These are phyloP conservation scores for Tulasnella sp. DNA, from an alignment of 768 basidiomycete species.

Conservation along the genomic window DNA sequence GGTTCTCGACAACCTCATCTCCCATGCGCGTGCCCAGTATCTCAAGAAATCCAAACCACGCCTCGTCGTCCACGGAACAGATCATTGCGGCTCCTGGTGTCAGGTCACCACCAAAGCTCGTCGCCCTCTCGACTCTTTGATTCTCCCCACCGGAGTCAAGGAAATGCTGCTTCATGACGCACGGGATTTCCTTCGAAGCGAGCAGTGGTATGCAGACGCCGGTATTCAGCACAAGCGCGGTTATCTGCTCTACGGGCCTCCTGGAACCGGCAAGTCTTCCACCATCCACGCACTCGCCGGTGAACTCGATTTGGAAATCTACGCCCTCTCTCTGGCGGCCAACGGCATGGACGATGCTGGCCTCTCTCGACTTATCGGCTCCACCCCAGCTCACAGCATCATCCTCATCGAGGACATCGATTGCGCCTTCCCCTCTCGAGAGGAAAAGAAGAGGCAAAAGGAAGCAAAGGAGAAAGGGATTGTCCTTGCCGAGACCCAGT, in stretches of 20 bases:
- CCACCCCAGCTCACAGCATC: conserved; percentile 57
- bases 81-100: conserved; percentile 41
- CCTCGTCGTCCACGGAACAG: conserved; percentile 40
- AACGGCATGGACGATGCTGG: conserved; percentile 56
- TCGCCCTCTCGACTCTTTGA: conserved; percentile 58
- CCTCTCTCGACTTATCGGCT: conserved; percentile 52
- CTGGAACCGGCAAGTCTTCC: conserved; percentile 63
- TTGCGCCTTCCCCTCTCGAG: conserved; percentile 58
- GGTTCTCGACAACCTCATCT: conserved; percentile 50
- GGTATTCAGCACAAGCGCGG: conserved; percentile 64
- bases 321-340: conserved; percentile 55
- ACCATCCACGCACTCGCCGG: conserved; percentile 56
- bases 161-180: conserved; percentile 56
- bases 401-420: conserved; percentile 66
- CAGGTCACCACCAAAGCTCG: conserved; percentile 52
- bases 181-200: conserved; percentile 56
- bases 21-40: conserved; percentile 51
- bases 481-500: conserved; percentile 39
- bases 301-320: conserved; percentile 42
- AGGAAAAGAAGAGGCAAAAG: conserved; percentile 45
- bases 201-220: conserved; percentile 61
- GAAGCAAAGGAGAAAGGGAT: conserved; percentile 32
- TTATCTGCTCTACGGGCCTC: conserved; percentile 60
- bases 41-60: conserved; percentile 49
- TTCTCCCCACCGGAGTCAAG: conserved; percentile 54